Percentiles rank a stretch among this genome's conserved stretches.
These are phyloP conservation scores for Rhizopus delemar DNA, from an alignment of 371 early-diverging fungal species.

Conservation along the genomic window DNA sequence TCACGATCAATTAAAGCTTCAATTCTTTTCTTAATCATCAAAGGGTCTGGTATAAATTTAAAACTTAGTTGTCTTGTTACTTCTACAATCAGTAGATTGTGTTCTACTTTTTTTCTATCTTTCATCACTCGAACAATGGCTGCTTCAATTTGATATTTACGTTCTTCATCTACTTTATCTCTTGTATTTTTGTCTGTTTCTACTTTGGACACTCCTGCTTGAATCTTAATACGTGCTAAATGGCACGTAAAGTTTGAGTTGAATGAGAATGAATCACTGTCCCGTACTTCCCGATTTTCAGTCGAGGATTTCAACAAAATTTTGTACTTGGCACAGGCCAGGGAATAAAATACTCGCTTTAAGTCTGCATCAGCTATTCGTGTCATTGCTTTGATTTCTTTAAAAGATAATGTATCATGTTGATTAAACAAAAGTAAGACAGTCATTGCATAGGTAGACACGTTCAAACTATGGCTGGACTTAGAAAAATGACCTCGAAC, in stretches of 20 bases:
- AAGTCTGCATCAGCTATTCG: slow-evolving; percentile 76
- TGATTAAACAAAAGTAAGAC: slow-evolving; percentile 78
- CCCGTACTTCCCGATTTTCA: slow-evolving; percentile 62
- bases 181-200: slow-evolving; percentile 78
- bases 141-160: slow-evolving; percentile 84
- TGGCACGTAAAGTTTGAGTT: slow-evolving; percentile 75
- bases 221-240: slow-evolving; percentile 83
- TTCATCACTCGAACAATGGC: slow-evolving; percentile 90
- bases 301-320: slow-evolving; percentile 73
- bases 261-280: slow-evolving; percentile 70
- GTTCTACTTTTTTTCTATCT: slow-evolving; percentile 72
- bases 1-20: slow-evolving; percentile 85
- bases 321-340: slow-evolving; percentile 86
- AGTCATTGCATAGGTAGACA: slow-evolving; percentile 83
- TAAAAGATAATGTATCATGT: slow-evolving; percentile 43
- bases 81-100: slow-evolving; percentile 75
- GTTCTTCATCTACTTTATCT: slow-evolving; percentile 81
- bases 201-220: slow-evolving; percentile 66
- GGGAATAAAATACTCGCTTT: slow-evolving; percentile 80
- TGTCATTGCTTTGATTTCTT: slow-evolving; percentile 61
- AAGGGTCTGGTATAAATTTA: slow-evolving; percentile 72
- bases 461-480: slow-evolving; percentile 76
- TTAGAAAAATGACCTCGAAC: slow-evolving; percentile 74
- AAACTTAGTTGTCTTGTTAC: slow-evolving; percentile 65
- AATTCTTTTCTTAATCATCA: slow-evolving; percentile 80